phyloP scores from a whole-genome alignment of 495 filamentous ascomycete genomes.

The Mytilinidion resinicola region DNA sequence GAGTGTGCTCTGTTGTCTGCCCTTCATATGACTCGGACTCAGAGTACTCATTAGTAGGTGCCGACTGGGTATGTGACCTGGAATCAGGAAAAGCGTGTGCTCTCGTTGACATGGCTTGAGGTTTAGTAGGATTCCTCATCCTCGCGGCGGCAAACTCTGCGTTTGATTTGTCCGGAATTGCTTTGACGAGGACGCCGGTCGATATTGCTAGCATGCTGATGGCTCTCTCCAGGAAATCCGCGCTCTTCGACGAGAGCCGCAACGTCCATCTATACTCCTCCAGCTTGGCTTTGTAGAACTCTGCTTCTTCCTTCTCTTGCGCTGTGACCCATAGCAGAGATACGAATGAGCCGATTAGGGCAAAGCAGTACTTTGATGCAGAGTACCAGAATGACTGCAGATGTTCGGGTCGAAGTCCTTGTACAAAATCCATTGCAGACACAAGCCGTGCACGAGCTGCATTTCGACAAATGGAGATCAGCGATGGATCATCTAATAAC shows the following conservation, averaged over 20 bases:
- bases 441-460: slow-evolving; percentile 53
- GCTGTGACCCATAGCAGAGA: slow-evolving; percentile 24
- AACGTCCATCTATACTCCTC: slow-evolving; percentile 28
- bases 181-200: slow-evolving; percentile 24
- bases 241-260: slow-evolving; percentile 21
- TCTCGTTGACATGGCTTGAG: not conserved
- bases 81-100: slow-evolving; percentile 1
- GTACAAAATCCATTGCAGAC: slow-evolving; percentile 74
- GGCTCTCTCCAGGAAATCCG: slow-evolving; percentile 26
- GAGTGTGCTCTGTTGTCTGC: not conserved
- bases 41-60: slow-evolving; percentile 7
- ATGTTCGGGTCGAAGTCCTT: slow-evolving; percentile 63
- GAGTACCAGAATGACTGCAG: slow-evolving; percentile 60
- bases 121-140: not conserved
- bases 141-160: slow-evolving; percentile 10
- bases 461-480: slow-evolving; percentile 23
- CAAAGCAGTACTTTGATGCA: slow-evolving; percentile 29
- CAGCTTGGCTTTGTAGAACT: slow-evolving; percentile 22
- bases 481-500: slow-evolving; percentile 42
- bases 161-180: slow-evolving; percentile 20
- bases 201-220: slow-evolving; percentile 26
- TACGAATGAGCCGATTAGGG: slow-evolving; percentile 26
- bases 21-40: slow-evolving; percentile 17
- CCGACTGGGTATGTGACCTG: slow-evolving; percentile 7
- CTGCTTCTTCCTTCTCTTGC: slow-evolving; percentile 21